Percentiles rank a stretch among this genome's conserved stretches.
Evolutionary conservation across 345 rosid species (phyloP).

Genomic region (Punica granatum): DNA sequence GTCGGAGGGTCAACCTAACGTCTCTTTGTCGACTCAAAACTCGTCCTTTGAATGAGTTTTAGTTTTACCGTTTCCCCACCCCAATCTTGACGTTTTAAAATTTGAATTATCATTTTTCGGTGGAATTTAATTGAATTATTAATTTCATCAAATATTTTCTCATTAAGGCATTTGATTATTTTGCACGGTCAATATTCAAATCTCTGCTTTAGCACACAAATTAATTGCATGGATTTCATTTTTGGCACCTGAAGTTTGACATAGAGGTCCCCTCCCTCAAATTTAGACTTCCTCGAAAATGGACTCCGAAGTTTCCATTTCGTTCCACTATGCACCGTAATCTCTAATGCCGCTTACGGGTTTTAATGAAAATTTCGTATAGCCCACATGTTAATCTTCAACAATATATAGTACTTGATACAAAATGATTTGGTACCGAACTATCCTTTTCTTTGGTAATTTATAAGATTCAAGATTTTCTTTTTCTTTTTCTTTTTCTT

Average conservation of each 20-base stretch:
- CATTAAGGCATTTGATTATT: not conserved
- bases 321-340: not conserved
- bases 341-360: too few relatives aligned
- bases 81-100: not conserved
- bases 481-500: too few relatives aligned
- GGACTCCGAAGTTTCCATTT: not conserved
- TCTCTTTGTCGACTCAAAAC: not conserved
- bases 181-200: conserved; percentile 51
- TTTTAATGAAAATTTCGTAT: too few relatives aligned
- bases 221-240: too few relatives aligned
- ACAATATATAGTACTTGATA: too few relatives aligned
- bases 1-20: conserved; percentile 1
- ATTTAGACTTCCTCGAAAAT: not conserved
- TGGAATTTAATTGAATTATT: not conserved
- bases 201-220: not conserved
- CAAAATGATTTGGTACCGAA: too few relatives aligned
- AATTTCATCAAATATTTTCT: not conserved
- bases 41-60: not conserved
- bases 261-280: too few relatives aligned
- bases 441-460: too few relatives aligned
- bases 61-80: not conserved
- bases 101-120: too few relatives aligned
- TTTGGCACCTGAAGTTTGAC: not conserved
- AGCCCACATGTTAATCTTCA: too few relatives aligned
- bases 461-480: too few relatives aligned